A percentile compares a stretch with the other conserved stretches of the same genome.
Conservation (phyloP, 306 rosid species). For the Nissolia schottii region DNA sequence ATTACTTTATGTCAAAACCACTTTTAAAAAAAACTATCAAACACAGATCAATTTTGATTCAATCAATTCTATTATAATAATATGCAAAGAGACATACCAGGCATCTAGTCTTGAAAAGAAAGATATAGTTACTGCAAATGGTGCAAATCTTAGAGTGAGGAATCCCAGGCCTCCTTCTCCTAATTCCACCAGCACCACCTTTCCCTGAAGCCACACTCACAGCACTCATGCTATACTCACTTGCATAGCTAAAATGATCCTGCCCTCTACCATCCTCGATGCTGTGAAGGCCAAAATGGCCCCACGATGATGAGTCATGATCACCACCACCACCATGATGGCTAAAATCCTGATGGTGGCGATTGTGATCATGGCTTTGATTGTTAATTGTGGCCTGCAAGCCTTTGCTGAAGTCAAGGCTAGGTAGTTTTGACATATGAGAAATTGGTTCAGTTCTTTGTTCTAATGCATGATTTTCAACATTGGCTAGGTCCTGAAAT, state of each 20-base stretch:
- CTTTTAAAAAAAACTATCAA: too few species aligned
- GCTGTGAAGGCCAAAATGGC: not conserved
- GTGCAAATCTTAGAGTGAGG: conserved; percentile 85
- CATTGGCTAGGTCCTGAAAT: conserved; percentile 62
- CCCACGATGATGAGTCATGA: conserved; percentile 1
- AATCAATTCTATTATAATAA: not conserved
- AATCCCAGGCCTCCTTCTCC: conserved; percentile 61
- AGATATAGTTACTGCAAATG: conserved; percentile 53
- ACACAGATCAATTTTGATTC: too few species aligned
- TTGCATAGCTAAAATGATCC: conserved; percentile 16
- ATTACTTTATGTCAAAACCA: too few species aligned
- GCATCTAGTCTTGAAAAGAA: conserved; percentile 74
- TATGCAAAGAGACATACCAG: conserved; percentile 41
- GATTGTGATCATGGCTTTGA: not conserved
- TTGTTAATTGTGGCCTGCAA: conserved; percentile 32
- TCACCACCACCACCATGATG: not conserved
- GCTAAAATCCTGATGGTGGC: not conserved
- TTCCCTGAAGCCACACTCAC: conserved; percentile 30
- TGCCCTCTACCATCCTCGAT: not conserved
- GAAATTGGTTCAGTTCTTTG: conserved; percentile 22
- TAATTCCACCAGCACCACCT: conserved; percentile 6
- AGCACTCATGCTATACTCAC: not conserved
- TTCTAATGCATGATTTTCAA: conserved; percentile 23
- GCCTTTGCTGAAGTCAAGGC: conserved; percentile 57
- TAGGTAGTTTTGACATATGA: conserved; percentile 41